Conservation (phyloP, 495 filamentous ascomycete species). For the Penicillium cataractarum region DNA sequence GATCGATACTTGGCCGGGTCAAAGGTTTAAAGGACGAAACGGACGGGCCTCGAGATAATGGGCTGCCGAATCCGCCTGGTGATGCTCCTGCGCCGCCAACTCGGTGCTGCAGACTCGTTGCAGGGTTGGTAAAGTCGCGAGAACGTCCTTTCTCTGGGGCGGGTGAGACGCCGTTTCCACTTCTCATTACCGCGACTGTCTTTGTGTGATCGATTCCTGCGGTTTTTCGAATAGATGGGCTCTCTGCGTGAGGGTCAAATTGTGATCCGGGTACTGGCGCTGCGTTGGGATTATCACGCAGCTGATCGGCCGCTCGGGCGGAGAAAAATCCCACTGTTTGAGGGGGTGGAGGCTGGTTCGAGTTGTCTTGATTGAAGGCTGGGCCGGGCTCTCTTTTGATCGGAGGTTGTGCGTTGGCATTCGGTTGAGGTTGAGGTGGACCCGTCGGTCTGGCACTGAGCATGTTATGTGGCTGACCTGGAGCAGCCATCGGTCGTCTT, state of each 20-base stretch:
- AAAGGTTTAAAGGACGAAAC: slow-evolving; percentile 49
- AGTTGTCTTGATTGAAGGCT: slow-evolving; percentile 29
- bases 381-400: slow-evolving; percentile 34
- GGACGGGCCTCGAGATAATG: slow-evolving; percentile 42
- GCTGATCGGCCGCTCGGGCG: slow-evolving; percentile 63
- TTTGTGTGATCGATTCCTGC: slow-evolving; percentile 83
- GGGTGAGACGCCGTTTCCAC: slow-evolving; percentile 38
- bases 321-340: slow-evolving; percentile 73
- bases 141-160: slow-evolving; percentile 27
- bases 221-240: slow-evolving; percentile 86
- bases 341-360: slow-evolving; percentile 34
- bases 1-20: slow-evolving; percentile 44
- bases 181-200: slow-evolving; percentile 63
- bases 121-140: slow-evolving; percentile 68
- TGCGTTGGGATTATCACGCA: slow-evolving; percentile 50
- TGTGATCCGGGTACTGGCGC: slow-evolving; percentile 52
- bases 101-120: slow-evolving; percentile 65
- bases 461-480: slow-evolving; percentile 24
- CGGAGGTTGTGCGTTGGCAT: slow-evolving; percentile 21
- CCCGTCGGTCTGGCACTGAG: slow-evolving; percentile 27
- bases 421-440: slow-evolving; percentile 27
- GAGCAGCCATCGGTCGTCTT: slow-evolving; percentile 24
- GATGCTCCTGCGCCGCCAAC: slow-evolving; percentile 71
- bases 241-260: slow-evolving; percentile 84
- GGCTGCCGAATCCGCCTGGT: slow-evolving; percentile 34